These are phyloP conservation scores for Cucurbita argyrosperma DNA, from an alignment of 306 rosid genomes.

Conservation along the genomic window DNA sequence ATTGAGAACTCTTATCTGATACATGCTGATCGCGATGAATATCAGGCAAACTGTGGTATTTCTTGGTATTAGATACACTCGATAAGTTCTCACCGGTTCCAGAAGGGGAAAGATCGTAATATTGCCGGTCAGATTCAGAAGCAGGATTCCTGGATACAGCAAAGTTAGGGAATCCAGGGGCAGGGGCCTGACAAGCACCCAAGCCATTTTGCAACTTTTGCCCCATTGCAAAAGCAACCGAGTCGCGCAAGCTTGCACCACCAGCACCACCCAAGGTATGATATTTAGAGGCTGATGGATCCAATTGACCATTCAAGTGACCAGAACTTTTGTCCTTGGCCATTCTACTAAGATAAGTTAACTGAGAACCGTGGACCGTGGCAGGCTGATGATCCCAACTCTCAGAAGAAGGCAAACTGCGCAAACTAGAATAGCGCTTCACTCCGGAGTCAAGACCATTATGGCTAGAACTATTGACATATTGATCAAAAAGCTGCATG, in stretches of 20 bases:
- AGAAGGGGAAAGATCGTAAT: conserved; percentile 29
- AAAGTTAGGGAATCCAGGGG: conserved; percentile 40
- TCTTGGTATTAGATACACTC: conserved; percentile 50
- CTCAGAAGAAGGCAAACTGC: conserved; percentile 43
- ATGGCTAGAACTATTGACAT: conserved; percentile 31
- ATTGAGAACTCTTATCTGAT: conserved; percentile 34
- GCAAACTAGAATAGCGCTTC: conserved; percentile 58
- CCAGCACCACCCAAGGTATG: conserved; percentile 23
- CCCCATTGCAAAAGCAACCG: conserved; percentile 46
- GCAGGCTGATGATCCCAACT: conserved; percentile 72
- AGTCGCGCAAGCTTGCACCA: conserved; percentile 40
- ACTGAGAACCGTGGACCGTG: conserved; percentile 66
- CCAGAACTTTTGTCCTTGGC: conserved; percentile 37
- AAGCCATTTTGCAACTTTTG: conserved; percentile 52
- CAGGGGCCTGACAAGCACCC: conserved; percentile 40
- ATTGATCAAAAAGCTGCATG: conserved; percentile 34
- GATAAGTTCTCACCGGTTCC: conserved; percentile 36
- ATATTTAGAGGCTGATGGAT: conserved; percentile 27
- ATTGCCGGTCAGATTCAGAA: conserved; percentile 44
- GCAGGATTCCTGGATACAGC: conserved; percentile 34
- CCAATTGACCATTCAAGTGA: conserved; percentile 37
- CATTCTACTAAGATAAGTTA: conserved; percentile 34
- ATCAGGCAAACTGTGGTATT: conserved; percentile 79
- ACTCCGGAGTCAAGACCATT: conserved; percentile 33
- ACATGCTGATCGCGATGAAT: conserved; percentile 36